Evolutionary conservation across 2,329 filamentous ascomycete species (phyloP).

Genomic region (Aspergillus puulaauensis): DNA sequence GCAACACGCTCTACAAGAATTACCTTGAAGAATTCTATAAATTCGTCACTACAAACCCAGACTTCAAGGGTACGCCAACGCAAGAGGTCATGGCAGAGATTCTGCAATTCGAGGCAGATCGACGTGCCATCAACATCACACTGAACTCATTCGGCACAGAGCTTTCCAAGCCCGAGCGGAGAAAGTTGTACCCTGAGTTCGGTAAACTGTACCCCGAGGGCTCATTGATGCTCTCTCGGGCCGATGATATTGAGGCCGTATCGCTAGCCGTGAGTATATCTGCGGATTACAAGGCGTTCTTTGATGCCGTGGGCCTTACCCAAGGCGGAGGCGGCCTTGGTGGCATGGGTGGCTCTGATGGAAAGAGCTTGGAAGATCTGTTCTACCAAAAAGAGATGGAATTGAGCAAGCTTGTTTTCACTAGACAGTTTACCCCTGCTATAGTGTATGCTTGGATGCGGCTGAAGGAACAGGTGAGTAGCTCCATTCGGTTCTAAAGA

Average conservation of each 20-base stretch:
- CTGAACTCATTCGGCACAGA: slow-evolving; percentile 98
- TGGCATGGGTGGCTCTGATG: slow-evolving; percentile 75
- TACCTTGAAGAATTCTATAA: slow-evolving; percentile 97
- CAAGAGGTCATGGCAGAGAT: slow-evolving; percentile 95
- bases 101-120: slow-evolving; percentile 93
- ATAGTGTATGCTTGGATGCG: slow-evolving; percentile 99
- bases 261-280: slow-evolving; percentile 90
- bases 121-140: slow-evolving; percentile 97
- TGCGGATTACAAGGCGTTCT: slow-evolving; percentile 91
- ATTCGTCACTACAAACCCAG: slow-evolving; percentile 86
- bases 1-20: slow-evolving; percentile 99
- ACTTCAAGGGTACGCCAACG: slow-evolving; percentile 84
- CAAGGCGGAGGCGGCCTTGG: slow-evolving; percentile 71
- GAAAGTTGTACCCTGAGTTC: slow-evolving; percentile 93
- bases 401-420: slow-evolving; percentile 91
- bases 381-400: slow-evolving; percentile 99
- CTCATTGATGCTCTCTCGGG: slow-evolving; percentile 87
- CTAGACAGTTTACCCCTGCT: slow-evolving; percentile 89
- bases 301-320: slow-evolving; percentile 82
- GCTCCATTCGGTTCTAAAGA: neutral
- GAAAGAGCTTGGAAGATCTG: slow-evolving; percentile 90
- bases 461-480: slow-evolving; percentile 85
- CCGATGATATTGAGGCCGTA: slow-evolving; percentile 93
- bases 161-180: slow-evolving; percentile 86
- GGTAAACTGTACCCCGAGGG: slow-evolving; percentile 92